phyloP scores from a whole-genome alignment of 169 alveolate genomes.

The Perkinsus marinus region DNA sequence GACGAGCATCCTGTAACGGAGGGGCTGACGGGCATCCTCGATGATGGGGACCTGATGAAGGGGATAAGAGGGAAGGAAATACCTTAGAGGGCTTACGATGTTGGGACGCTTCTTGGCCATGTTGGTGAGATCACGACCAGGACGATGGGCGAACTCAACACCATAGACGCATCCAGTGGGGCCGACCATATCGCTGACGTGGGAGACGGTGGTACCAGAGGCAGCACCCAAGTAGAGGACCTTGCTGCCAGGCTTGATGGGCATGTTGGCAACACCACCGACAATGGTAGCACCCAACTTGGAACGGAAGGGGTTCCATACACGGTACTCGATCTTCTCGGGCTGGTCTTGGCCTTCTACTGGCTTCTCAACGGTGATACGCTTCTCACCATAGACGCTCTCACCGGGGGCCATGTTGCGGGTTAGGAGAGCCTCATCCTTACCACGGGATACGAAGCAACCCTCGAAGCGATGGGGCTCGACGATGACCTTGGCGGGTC shows the following conservation, averaged over 20 bases:
- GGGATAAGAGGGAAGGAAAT: background rate
- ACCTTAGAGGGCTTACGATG: slow-evolving; percentile 61
- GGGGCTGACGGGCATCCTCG: slow-evolving; percentile 98
- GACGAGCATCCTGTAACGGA: slow-evolving; percentile 89
- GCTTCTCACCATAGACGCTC: slow-evolving; percentile 95
- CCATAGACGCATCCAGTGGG: slow-evolving; percentile 95
- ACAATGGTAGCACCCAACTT: slow-evolving; percentile 96
- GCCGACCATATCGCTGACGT: slow-evolving; percentile 98
- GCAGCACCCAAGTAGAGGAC: slow-evolving; percentile 95
- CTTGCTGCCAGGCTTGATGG: slow-evolving; percentile 88
- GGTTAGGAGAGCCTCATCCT: slow-evolving; percentile 90
- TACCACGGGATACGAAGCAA: slow-evolving; percentile 84
- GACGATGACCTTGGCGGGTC: slow-evolving; percentile 74
- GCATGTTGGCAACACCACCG: slow-evolving; percentile 93
- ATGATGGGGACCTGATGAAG: slow-evolving; percentile 76
- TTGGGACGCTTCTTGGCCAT: slow-evolving; percentile 95
- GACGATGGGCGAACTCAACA: slow-evolving; percentile 93
- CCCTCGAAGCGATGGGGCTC: slow-evolving; percentile 94
- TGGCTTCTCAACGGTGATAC: slow-evolving; percentile 72
- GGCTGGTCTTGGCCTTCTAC: slow-evolving; percentile 43
- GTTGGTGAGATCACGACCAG: slow-evolving; percentile 94
- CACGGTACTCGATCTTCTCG: slow-evolving; percentile 91
- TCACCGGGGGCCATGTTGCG: slow-evolving; percentile 93
- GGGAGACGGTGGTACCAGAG: slow-evolving; percentile 96
- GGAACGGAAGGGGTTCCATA: slow-evolving; percentile 98